Evolutionary conservation across 2,329 filamentous ascomycete species (phyloP), one percentile per base, ranked within the genome.

Genomic region (Colletotrichum lupini): DNA sequence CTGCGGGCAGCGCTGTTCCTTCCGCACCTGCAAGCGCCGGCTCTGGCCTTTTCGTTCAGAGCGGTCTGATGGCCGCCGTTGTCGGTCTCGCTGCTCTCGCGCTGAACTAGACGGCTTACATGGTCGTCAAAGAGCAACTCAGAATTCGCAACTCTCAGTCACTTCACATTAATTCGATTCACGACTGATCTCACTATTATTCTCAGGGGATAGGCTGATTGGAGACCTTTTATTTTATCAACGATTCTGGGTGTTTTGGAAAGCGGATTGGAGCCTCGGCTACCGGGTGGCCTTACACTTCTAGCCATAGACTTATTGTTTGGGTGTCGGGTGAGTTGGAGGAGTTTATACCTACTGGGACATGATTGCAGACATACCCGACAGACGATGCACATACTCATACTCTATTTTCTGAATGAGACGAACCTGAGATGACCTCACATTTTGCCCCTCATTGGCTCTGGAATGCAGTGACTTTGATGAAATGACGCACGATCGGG

Each of bases 11-110:
- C 61, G 77, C 81, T 16, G 75, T 74, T 22, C 46, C 77, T 16
- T 57, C 77, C 32, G 24, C 75, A 28, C 76, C 77, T 53, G 81
- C 79, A 73, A 81, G 75, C 49, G 84, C 83, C 61, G 80, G 77
- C 73, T 71, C 61, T 59, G 77, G 79, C 52, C 78, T 86, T 53
- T 76, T 83, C 32, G 77, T 83, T 73, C 82, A 84, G 76, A 82
- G 82, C 73, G 83, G 84, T 59, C 74, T 86, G 68, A 74, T 87
- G 58, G 82, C 83, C 46, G 80, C 80, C 53, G 82, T 81, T 49
- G 73, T 87, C 67, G 81, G 82, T 32, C 83, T 82, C 46, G 84
- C 82, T 72, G 84, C 82, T 72, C 71, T 82, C 72, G 80, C 84
- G 68, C 81, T 85, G 69, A 79, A 76, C 61, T 72, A 58, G 52